A percentile compares a stretch with the other conserved stretches of the same genome.
phyloP scores from a whole-genome alignment of 1,139 yeast species.

The Candida anutae region DNA sequence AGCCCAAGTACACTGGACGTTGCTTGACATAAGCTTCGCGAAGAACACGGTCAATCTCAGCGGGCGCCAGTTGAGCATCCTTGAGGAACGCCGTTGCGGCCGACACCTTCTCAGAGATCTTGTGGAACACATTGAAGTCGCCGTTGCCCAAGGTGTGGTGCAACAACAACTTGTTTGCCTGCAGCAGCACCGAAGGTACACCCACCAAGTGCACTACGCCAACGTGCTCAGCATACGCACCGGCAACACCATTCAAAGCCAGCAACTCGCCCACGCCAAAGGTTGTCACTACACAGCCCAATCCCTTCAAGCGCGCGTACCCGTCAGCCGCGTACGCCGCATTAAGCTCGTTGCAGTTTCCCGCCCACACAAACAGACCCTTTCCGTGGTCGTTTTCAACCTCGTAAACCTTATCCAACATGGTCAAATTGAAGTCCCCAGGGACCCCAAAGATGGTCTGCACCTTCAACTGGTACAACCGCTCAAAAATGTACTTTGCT shows the following conservation, averaged over 20 bases:
- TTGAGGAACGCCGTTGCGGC: conserved; percentile 24
- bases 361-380: conserved; percentile 50
- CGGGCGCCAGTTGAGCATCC: conserved; percentile 23
- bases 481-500: conserved; percentile 57
- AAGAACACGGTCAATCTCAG: conserved; percentile 28
- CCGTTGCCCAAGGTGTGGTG: conserved; percentile 78
- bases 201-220: conserved; percentile 52
- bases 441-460: conserved; percentile 73
- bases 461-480: conserved; percentile 52
- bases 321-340: conserved; percentile 72
- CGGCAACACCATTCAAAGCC: conserved; percentile 54
- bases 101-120: conserved; percentile 42
- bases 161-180: conserved; percentile 45
- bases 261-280: conserved; percentile 62
- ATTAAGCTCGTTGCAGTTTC: conserved; percentile 65
- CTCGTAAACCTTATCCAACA: conserved; percentile 58
- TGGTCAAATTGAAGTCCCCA: conserved; percentile 67
- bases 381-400: conserved; percentile 34
- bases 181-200: conserved; percentile 54
- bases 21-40: conserved; percentile 30
- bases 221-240: conserved; percentile 53
- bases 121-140: conserved; percentile 70
- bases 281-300: conserved; percentile 56
- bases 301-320: conserved; percentile 54
- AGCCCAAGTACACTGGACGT: conserved; percentile 31